Evolutionary conservation across 2,329 filamentous ascomycete species (phyloP).

Genomic region (Magnaporthales sp.): DNA sequence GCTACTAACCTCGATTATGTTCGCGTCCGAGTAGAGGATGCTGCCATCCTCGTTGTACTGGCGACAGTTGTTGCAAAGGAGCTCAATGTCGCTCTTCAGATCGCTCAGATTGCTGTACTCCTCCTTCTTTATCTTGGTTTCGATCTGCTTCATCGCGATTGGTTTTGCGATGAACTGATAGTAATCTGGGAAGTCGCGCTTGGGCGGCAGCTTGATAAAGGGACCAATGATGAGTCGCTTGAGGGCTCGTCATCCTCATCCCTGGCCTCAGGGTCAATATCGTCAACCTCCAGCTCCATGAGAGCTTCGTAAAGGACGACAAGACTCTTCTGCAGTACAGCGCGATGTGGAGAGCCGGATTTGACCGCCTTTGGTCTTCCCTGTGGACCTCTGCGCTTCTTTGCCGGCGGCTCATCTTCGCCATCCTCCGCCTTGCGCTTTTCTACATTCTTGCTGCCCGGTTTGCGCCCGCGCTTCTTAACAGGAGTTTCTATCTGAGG

Average conservation of each 20-base stretch:
- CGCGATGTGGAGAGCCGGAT: constrained; percentile 43
- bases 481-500: constrained; percentile 50
- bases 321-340: constrained; percentile 70
- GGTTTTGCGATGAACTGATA: constrained; percentile 87
- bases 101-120: constrained; percentile 78
- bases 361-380: constrained; percentile 55
- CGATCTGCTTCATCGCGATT: constrained; percentile 93
- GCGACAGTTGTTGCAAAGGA: constrained; percentile 84
- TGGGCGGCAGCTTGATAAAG: constrained; percentile 85
- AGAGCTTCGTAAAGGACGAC: constrained; percentile 69
- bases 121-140: constrained; percentile 91
- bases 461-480: constrained; percentile 81
- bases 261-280: constrained; percentile 47
- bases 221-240: constrained; percentile 85
- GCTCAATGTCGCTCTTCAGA: constrained; percentile 71
- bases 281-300: constrained; percentile 77
- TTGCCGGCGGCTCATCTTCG: constrained; percentile 67
- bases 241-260: constrained; percentile 42
- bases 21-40: constrained; percentile 84
- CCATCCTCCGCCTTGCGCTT: constrained; percentile 84
- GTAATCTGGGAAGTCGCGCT: constrained; percentile 87
- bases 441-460: constrained; percentile 54
- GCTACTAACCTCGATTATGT: constrained; percentile 76
- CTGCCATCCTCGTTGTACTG: constrained; percentile 97
- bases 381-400: constrained; percentile 68